Percentiles rank a stretch among this genome's conserved stretches.
Evolutionary conservation across 2,329 filamentous ascomycete genomes (phyloP).

Genomic region (Fusarium pseudocircinatum): DNA sequence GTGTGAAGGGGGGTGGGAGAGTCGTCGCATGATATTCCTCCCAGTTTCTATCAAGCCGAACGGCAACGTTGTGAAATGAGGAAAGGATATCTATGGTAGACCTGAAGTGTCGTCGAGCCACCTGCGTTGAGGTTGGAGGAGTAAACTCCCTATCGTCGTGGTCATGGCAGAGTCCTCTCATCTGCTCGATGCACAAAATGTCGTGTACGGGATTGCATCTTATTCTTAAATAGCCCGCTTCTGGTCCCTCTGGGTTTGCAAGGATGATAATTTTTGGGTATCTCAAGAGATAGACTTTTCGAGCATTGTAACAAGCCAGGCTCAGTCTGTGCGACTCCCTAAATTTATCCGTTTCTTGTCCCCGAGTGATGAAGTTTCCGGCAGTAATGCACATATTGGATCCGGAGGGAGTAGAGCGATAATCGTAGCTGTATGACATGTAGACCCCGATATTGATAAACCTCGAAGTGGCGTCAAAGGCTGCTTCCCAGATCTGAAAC

Average conservation of each 20-base stretch:
- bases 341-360: not conserved
- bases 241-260: not conserved
- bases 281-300: not conserved
- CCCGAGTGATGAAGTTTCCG: not conserved
- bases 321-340: not conserved
- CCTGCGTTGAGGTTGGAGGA: fast-evolving
- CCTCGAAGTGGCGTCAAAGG: not conserved
- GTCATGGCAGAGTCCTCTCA: fast-evolving
- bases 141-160: not conserved
- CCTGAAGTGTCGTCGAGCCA: fast-evolving
- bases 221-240: not conserved
- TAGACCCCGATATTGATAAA: not conserved
- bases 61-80: not conserved
- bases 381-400: not conserved
- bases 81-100: not conserved
- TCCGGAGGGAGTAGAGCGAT: too few relatives aligned
- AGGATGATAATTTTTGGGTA: not conserved
- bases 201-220: not conserved
- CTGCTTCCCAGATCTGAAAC: not conserved
- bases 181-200: not conserved
- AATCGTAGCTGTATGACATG: not conserved
- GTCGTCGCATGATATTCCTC: fast-evolving
- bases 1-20: not conserved
- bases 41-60: not conserved
- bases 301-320: not conserved